Evolutionary conservation across 2,329 filamentous ascomycete genomes (phyloP).

Genomic region (Penicillium capsulatum): DNA sequence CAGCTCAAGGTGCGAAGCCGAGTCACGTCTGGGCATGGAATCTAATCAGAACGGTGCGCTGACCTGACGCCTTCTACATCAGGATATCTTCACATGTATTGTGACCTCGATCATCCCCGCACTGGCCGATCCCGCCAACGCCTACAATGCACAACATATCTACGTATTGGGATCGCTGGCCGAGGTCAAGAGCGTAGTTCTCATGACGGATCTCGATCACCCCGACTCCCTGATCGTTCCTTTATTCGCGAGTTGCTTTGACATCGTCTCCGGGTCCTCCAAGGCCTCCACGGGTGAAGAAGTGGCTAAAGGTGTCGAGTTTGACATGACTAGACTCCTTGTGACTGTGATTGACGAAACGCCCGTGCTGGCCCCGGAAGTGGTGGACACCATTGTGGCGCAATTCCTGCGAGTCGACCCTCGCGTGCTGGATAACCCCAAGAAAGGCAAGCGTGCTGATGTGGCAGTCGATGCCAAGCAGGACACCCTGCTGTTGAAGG

Average conservation of each 20-base stretch:
- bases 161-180: conserved; percentile 84
- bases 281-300: conserved; percentile 73
- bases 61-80: conserved; percentile 7
- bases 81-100: conserved; percentile 93
- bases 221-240: conserved; percentile 73
- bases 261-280: conserved; percentile 76
- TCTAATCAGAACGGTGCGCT: background rate
- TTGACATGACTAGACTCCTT: conserved; percentile 82
- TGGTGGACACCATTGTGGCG: conserved; percentile 88
- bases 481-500: conserved; percentile 76
- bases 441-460: conserved; percentile 53
- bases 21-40: background rate
- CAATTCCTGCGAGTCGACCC: conserved; percentile 90
- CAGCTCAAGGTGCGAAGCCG: conserved; percentile 72
- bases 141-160: conserved; percentile 90
- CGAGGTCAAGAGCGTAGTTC: conserved; percentile 89
- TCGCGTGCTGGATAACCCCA: conserved; percentile 50
- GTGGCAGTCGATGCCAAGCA: conserved; percentile 67
- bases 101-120: conserved; percentile 78
- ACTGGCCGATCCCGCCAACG: conserved; percentile 77
- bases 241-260: conserved; percentile 86
- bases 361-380: conserved; percentile 68
- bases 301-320: conserved; percentile 87
- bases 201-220: conserved; percentile 81
- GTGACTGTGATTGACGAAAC: conserved; percentile 84